Conservation (phyloP, 192 early-diverging fungal genomes). For the Umbelopsis vinacea region DNA sequence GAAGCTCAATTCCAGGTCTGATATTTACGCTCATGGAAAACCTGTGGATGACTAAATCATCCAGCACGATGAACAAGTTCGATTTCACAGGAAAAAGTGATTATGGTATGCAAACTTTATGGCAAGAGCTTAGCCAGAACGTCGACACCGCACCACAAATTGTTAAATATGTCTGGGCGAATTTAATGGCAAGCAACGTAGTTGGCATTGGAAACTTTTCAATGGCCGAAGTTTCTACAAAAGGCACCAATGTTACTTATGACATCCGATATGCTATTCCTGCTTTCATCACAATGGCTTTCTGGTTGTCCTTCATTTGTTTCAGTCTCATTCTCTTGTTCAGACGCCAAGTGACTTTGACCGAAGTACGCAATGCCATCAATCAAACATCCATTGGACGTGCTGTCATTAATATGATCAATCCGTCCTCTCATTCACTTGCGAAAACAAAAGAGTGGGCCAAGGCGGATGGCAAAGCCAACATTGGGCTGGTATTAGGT, state of each 20-base stretch:
- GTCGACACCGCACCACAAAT: background rate
- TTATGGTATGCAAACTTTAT: background rate
- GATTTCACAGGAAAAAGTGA: background rate
- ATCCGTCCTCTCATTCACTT: background rate
- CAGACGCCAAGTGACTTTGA: background rate
- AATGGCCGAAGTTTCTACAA: background rate
- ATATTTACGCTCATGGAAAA: background rate
- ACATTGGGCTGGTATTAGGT: background rate
- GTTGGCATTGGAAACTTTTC: background rate
- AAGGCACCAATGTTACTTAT: background rate
- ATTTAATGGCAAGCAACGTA: background rate
- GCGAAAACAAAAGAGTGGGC: background rate
- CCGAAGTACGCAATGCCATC: background rate
- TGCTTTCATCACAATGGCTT: background rate
- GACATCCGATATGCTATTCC: background rate
- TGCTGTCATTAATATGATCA: background rate
- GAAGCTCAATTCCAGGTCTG: background rate
- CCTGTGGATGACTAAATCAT: background rate
- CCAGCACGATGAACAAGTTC: too few species aligned
- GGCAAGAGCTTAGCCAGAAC: background rate
- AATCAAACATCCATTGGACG: constrained; percentile 3
- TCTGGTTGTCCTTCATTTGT: background rate
- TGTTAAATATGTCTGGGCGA: background rate
- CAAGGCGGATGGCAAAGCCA: background rate
- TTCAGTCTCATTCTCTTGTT: background rate